phyloP scores from a whole-genome alignment of 192 early-diverging fungal genomes.

The Coemansia sp. region DNA sequence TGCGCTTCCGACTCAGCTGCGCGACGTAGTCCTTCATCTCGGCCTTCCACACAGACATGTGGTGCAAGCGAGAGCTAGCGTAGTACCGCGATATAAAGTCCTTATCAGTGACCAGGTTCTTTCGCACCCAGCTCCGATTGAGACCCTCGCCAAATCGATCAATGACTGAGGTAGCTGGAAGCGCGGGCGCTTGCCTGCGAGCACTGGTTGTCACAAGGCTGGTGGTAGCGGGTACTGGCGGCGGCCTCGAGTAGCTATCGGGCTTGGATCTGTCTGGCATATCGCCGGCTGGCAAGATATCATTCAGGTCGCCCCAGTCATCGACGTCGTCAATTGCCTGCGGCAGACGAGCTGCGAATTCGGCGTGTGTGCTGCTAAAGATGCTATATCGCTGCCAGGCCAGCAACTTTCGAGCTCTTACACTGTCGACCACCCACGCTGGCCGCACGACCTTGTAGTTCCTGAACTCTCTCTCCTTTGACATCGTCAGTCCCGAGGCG shows the following conservation, averaged over 20 bases:
- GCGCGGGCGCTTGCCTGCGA: not conserved
- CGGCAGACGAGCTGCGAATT: not conserved
- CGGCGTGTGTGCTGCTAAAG: not conserved
- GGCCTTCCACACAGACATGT: constrained; percentile 79
- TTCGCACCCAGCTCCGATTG: constrained; percentile 47
- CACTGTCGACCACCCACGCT: constrained; percentile 78
- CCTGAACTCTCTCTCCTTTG: constrained; percentile 68
- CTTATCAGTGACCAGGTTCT: constrained; percentile 39
- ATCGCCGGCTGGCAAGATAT: too few species aligned
- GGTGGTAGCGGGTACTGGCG: not conserved
- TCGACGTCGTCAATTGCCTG: not conserved
- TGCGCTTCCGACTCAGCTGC: constrained; percentile 15
- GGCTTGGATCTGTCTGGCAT: not conserved
- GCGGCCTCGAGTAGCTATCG: not conserved
- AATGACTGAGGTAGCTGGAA: constrained; percentile 6
- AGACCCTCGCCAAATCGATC: constrained; percentile 41
- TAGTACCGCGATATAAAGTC: constrained; percentile 70
- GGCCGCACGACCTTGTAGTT: constrained; percentile 70
- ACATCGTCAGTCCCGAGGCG: constrained; percentile 64
- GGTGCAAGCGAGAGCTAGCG: constrained; percentile 74
- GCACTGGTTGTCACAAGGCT: not conserved
- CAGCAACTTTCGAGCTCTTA: constrained; percentile 62
- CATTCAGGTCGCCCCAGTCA: not conserved
- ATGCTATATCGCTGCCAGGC: constrained; percentile 66
- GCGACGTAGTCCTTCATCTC: constrained; percentile 69